Evolutionary conservation across 352 stramenopile genomes (phyloP), one percentile per base, ranked within the genome.

Genomic region (Phytophthora nicotianae): DNA sequence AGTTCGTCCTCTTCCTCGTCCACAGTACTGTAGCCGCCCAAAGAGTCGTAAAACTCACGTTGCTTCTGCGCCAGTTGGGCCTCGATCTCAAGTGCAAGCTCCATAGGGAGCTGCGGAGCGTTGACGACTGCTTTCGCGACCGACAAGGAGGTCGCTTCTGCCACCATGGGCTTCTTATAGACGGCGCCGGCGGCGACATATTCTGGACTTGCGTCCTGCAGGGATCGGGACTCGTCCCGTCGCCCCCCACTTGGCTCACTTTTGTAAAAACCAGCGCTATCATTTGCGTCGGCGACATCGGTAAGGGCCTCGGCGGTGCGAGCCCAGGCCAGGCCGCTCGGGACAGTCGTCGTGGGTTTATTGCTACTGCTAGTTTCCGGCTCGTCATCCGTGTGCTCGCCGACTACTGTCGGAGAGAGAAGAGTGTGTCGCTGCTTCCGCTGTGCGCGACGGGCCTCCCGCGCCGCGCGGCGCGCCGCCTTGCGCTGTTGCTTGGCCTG

Each of bases 1-100:
- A 77, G 37, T 33, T 77, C 72, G 33, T 77, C 72, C 2, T 80
- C 72, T 35, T 80, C 72, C 50, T 80, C 68, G 58, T 80, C 72
- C 45, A 77, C 57, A 27, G 72, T 80, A 50, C 60, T 80, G 68
- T 80, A 80, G 14, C 72, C 72, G 7, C 72, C 72, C 20, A 77
- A 43, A 6, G 72, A 80, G 21, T 77, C 72, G 60, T 72, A 72
- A 46, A 77, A 77, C 37, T 72, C 42, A 27, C 65, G 51, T 43
- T 74, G 65, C 49, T 74, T 77, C 32, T 76, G 64, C 47, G 72
- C 68, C 26, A 77, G 47, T 42, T 71, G 59, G 11, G 49, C 33
- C 41, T 77, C 55, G 4, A 62, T 49, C 27, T 73, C 51, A 51
- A 65, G 50, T 48, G 54, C 42, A 14, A 77, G 41, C 20, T 68